A percentile compares a stretch with the other conserved stretches of the same genome.
Conservation (phyloP, 306 rosid species). For the Senna tora region DNA sequence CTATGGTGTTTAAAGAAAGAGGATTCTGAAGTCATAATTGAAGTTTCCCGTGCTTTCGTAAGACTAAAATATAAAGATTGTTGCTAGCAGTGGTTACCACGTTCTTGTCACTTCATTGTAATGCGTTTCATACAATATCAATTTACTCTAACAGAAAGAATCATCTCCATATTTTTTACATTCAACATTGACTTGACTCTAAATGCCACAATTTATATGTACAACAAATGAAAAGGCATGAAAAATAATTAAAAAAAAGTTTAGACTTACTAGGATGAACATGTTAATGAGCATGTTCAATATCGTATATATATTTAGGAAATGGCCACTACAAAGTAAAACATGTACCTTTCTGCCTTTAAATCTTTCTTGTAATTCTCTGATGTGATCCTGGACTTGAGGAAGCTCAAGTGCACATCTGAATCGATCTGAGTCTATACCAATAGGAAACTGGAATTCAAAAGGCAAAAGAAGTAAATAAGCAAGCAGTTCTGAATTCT, state of each 20-base stretch:
- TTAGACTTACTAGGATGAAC: constrained; percentile 18
- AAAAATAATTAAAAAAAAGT: constrained; percentile 12
- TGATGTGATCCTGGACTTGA: constrained; percentile 60
- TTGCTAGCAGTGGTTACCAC: constrained; percentile 21
- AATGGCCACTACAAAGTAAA: background rate
- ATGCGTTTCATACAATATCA: constrained; percentile 21
- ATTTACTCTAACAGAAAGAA: constrained; percentile 14
- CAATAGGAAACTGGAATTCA: constrained; percentile 83
- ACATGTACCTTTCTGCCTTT: constrained; percentile 76
- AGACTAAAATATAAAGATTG: background rate
- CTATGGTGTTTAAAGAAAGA: constrained; percentile 17
- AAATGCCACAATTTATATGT: constrained; percentile 11
- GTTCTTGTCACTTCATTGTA: constrained; percentile 16
- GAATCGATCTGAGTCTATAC: constrained; percentile 83
- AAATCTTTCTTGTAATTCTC: constrained; percentile 77
- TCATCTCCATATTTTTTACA: background rate
- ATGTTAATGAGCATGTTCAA: constrained; percentile 1
- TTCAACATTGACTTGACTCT: constrained; percentile 26
- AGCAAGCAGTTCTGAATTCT: constrained; percentile 36
- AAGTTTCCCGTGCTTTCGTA: constrained; percentile 9
- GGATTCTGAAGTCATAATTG: background rate
- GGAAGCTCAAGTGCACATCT: constrained; percentile 65
- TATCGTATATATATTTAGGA: constrained; percentile 3
- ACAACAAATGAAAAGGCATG: background rate
- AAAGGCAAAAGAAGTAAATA: constrained; percentile 35